phyloP scores from a whole-genome alignment of 495 filamentous ascomycete species.

The Hypoxylon perforatum region DNA sequence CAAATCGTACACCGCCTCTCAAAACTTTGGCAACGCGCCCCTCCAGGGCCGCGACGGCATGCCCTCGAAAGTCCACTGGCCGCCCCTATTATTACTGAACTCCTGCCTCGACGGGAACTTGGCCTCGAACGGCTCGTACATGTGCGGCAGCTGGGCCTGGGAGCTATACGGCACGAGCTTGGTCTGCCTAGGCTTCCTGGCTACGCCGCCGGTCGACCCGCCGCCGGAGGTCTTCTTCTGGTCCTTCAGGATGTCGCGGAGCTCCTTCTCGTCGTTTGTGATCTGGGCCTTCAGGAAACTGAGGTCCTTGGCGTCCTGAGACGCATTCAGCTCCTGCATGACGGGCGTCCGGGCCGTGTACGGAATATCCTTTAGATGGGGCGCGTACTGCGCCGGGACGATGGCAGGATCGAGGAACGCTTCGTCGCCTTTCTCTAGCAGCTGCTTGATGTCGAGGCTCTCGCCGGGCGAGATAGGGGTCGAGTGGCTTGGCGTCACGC shows the following conservation, averaged over 20 bases:
- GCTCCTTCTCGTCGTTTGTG: constrained; percentile 75
- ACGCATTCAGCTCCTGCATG: constrained; percentile 73
- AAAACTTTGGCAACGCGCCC: background rate
- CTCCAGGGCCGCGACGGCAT: constrained; percentile 25
- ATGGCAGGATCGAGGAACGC: constrained; percentile 74
- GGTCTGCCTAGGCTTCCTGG: constrained; percentile 30
- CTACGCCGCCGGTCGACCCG: background rate
- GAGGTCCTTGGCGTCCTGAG: constrained; percentile 48
- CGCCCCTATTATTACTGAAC: constrained; percentile 3
- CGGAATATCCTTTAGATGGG: constrained; percentile 65
- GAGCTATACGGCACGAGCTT: constrained; percentile 44
- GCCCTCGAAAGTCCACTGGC: constrained; percentile 37
- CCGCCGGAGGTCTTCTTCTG: constrained; percentile 44
- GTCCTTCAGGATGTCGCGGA: constrained; percentile 77
- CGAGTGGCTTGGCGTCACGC: constrained; percentile 87
- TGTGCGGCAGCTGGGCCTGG: constrained; percentile 41
- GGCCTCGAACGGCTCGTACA: constrained; percentile 42
- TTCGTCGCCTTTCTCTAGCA: constrained; percentile 73
- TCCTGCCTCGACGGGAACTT: constrained; percentile 33
- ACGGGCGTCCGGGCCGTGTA: constrained; percentile 81
- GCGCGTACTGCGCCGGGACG: constrained; percentile 58
- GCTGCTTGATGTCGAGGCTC: constrained; percentile 77
- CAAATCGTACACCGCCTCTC: too few species aligned
- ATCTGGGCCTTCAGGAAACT: constrained; percentile 87
- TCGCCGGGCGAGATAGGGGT: constrained; percentile 85